A percentile compares a stretch with the other conserved stretches of the same genome.
Conservation (phyloP, 495 filamentous ascomycete genomes). For the Aspergillus sclerotiicarbonarius region DNA sequence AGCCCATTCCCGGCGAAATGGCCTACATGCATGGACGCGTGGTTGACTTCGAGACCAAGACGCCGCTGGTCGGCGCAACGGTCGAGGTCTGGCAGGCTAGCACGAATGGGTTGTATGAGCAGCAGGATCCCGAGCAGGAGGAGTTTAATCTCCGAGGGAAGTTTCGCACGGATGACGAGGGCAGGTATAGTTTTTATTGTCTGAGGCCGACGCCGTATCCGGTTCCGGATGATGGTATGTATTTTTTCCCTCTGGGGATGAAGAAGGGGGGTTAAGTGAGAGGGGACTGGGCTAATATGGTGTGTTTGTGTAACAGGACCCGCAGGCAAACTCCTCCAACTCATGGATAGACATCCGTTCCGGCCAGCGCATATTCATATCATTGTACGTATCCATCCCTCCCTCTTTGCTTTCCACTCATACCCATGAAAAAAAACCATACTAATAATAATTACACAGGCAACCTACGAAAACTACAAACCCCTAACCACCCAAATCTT, state of each 20-base stretch:
- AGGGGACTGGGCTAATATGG: not conserved
- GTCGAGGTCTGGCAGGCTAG: conserved; percentile 79
- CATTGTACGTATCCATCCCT: conserved; percentile 50
- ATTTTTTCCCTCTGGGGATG: conserved; percentile 34
- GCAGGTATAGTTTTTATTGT: conserved; percentile 65
- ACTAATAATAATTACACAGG: conserved; percentile 26
- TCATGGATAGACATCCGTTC: conserved; percentile 75
- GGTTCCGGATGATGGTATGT: conserved; percentile 64
- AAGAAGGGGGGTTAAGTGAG: too few species aligned
- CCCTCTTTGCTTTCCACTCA: conserved; percentile 12
- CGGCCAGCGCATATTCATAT: conserved; percentile 85
- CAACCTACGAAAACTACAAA: conserved; percentile 47
- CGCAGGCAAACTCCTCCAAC: conserved; percentile 42
- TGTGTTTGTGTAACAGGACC: conserved; percentile 27
- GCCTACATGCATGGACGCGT: conserved; percentile 64
- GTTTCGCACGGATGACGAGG: conserved; percentile 63
- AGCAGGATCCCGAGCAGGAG: conserved; percentile 68
- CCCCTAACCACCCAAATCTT: conserved; percentile 73
- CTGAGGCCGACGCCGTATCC: conserved; percentile 71
- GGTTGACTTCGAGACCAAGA: conserved; percentile 51
- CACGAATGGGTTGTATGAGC: conserved; percentile 77
- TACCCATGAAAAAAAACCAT: not conserved
- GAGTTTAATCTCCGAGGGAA: conserved; percentile 74
- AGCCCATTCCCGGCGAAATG: conserved; percentile 53
- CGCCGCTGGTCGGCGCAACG: conserved; percentile 58